Base-by-base conservation (phyloP, 495 filamentous ascomycete genomes). In the Tuber microsphaerosporum region DNA sequence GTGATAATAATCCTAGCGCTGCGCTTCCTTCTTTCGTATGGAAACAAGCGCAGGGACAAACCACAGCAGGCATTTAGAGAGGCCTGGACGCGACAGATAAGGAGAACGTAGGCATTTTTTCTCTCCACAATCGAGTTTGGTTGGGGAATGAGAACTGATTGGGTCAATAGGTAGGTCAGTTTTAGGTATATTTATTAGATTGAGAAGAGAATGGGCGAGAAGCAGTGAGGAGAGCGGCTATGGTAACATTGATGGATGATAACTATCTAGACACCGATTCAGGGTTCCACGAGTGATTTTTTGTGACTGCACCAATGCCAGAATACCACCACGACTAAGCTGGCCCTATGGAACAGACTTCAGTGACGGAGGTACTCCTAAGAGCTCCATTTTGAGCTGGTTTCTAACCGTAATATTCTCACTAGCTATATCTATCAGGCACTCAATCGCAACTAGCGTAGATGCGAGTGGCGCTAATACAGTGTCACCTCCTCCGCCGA, bases 41-140 rank as follows among this genome's bases (percentile, higher is more conserved):
- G 91, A 84, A 90, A 90, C 73, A 81, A 84, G 75, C 86, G 85
- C 71, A 86, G 88, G 16, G 89, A 90, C 80, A 82, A 82, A 12
- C 84, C 88, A 37, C 86, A 88, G 75, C 84, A 86, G 16, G 85
- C 74, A 83, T 85, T 79, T 84, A 86, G 68, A 83, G 87, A 73
- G 87, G 88, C 79, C 79, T 89, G 22, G 87, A 88, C 77, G 81
- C 85, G 17, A 89, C 88, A 12, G 89, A 90, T 82, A 80, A 84
- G 61, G 87, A 89, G 84, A 90, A 89, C 71, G 78, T 87, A 76
- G 88, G 89, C 82, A 88, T 85, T 73, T 81, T 82, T 31, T 84
- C 84, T n/a, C 84, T 80, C 20, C 79, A 77, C 20, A 22, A 42
- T 51, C 5, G 56, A 14, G 26, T 17, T 34, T 5, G 12, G 26